Evolutionary conservation across 176 grass and related monocot genomes (phyloP).

Genomic region (Musa beccarii): DNA sequence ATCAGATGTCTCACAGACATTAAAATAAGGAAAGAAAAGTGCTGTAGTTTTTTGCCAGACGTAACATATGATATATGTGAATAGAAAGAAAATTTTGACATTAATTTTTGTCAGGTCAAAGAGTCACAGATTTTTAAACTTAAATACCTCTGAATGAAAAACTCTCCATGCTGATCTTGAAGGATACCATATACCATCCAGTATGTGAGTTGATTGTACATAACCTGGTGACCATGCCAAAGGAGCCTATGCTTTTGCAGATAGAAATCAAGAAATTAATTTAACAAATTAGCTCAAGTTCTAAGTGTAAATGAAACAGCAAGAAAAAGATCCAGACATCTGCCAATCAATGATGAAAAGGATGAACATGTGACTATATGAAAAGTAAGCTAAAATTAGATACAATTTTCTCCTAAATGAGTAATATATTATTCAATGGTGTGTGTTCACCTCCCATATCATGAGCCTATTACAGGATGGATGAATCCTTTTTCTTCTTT

Average conservation of each 20-base stretch:
- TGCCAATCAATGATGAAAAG: neutral
- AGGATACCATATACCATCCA: constrained; percentile 99
- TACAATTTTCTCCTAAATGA: too few species aligned
- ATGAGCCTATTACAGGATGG: too few species aligned
- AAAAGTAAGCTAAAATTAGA: too few species aligned
- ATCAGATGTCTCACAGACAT: neutral
- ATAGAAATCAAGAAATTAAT: neutral
- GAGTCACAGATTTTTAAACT: constrained; percentile 9
- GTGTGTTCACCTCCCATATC: too few species aligned
- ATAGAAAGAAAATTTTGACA: neutral
- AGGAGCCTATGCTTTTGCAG: constrained; percentile 55
- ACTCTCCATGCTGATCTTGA: constrained; percentile 91
- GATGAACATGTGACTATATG: neutral
- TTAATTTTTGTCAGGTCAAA: neutral
- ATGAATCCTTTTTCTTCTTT: too few species aligned
- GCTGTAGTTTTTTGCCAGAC: neutral
- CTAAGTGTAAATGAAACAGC: neutral
- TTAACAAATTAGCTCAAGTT: constrained; percentile 22
- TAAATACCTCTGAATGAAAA: constrained; percentile 86
- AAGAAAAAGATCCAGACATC: neutral
- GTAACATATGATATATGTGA: too few species aligned
- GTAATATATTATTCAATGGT: too few species aligned
- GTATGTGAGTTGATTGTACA: constrained; percentile 93
- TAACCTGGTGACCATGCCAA: constrained; percentile 98
- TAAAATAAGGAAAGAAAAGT: neutral